Evolutionary conservation across 345 rosid species (phyloP), one percentile per base, ranked within the genome.

Genomic region (Aquilaria malaccensis): DNA sequence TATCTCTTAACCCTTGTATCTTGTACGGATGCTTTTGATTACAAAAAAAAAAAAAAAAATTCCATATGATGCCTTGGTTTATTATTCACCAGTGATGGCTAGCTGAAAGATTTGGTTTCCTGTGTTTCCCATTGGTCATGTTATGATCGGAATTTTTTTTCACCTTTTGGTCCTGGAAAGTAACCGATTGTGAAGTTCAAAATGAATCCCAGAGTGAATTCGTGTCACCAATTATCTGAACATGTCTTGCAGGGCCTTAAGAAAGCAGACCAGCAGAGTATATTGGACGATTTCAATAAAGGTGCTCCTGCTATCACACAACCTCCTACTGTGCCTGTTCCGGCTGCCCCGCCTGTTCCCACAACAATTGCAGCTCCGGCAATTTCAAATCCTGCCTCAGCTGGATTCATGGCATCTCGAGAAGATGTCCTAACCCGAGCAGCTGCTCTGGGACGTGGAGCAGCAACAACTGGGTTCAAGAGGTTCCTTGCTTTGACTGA

Each of bases 401-500:
- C 76, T 10, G 89, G 97, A 50, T 79, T 90, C 57, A 81, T 83
- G 43, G 86, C 99, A 47, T 88, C 96, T 12, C 75, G 97, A 29
- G 97, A 90, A 75, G 99, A 88, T 56, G 99, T 94, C 63, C 82
- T 94, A 41, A 82, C 95, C 11, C 77, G 99, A 76, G 99, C 99
- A 11, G 97, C 97, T 10, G 97, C 97, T 2, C 97, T 94, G 7
- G 97, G 99, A 29, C 83, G 97, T 41, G 99, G 99, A 43, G 99
- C 99, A 9, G 99, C 99, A 49, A 90, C 85, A 11, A 90, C 99
- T 10, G 99, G 99, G 52, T 90, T 90, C 80, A 94, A 90, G 81
- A 82, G 96, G 83, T 94, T 94, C 80, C 92, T 94, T 65, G 99
- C 99, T 68, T 85, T 94, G 56, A 94, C 97, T 0, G 99, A 94